Conservation (phyloP, 164 flowering plant species). For the Amborella trichopoda region DNA sequence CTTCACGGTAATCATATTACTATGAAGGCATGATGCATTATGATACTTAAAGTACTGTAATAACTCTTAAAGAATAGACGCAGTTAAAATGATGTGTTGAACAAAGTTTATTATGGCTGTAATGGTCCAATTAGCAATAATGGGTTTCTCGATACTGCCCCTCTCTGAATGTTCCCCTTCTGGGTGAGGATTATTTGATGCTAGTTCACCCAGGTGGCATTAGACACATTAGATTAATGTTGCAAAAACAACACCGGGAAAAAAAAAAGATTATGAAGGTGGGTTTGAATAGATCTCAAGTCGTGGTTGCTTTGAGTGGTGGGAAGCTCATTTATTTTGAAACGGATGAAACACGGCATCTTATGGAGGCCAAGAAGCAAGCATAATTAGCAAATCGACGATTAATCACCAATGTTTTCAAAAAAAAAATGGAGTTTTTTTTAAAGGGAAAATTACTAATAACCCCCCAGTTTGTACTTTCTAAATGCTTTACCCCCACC, state of each 20-base stretch:
- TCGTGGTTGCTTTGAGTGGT: conserved; percentile 91
- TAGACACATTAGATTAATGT: conserved; percentile 94
- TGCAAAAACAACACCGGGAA: conserved; percentile 98
- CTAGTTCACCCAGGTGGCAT: conserved; percentile 99
- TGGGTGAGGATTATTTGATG: conserved; percentile 97
- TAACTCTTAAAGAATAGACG: too few species aligned
- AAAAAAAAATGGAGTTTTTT: too few species aligned
- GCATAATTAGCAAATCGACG: too few species aligned
- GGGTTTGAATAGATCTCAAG: conserved; percentile 94
- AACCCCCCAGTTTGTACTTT: too few species aligned
- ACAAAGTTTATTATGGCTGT: too few species aligned
- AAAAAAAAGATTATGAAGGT: conserved; percentile 93
- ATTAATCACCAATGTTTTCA: too few species aligned
- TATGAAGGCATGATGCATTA: too few species aligned
- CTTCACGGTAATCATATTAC: too few species aligned
- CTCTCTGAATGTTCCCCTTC: conserved; percentile 83
- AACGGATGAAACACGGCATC: conserved; percentile 87
- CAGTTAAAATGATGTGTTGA: too few species aligned
- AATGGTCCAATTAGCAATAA: conserved; percentile 96
- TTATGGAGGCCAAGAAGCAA: conserved; percentile 95
- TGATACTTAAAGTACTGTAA: too few species aligned
- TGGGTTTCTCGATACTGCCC: conserved; percentile 98
- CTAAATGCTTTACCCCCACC: too few species aligned
- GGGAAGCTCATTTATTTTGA: conserved; percentile 98
- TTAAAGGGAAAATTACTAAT: too few species aligned